Percentiles rank a stretch among this genome's conserved stretches.
Evolutionary conservation across 257 asterid species (phyloP).

Genomic region (Cinchona pubescens): DNA sequence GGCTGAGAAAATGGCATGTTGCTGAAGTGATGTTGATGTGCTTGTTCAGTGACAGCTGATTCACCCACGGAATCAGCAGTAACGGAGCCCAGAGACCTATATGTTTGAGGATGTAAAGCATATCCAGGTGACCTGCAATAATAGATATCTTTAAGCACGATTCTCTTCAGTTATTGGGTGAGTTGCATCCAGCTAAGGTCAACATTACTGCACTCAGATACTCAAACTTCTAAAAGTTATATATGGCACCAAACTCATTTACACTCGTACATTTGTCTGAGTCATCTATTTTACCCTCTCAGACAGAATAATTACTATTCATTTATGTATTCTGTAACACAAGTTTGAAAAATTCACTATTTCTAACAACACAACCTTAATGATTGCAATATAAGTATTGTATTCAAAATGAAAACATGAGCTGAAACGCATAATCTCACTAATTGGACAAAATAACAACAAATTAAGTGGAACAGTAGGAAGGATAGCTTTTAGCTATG

Average conservation of each 20-base stretch:
- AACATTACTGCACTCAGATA: neutral
- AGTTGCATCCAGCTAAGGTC: neutral
- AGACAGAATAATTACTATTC: neutral
- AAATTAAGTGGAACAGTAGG: neutral
- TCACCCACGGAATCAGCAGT: slow-evolving; percentile 30
- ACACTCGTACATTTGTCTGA: neutral
- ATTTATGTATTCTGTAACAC: neutral
- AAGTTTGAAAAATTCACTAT: neutral
- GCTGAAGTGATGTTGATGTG: slow-evolving; percentile 33
- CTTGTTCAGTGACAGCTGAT: slow-evolving; percentile 26
- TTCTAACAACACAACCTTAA: neutral
- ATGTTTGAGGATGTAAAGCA: slow-evolving; percentile 40
- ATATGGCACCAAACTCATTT: neutral
- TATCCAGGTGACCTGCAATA: slow-evolving; percentile 46
- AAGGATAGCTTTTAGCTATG: neutral
- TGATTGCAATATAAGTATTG: neutral
- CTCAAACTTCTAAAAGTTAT: neutral
- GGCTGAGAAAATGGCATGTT: slow-evolving; percentile 31
- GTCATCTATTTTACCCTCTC: neutral
- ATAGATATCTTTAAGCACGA: neutral
- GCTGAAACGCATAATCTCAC: neutral
- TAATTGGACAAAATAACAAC: neutral
- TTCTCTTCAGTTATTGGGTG: neutral
- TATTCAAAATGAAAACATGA: neutral
- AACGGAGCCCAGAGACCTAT: slow-evolving; percentile 25